These are phyloP conservation scores for Phialophora expanda DNA, from an alignment of 2,329 filamentous ascomycete species.

Conservation along the genomic window DNA sequence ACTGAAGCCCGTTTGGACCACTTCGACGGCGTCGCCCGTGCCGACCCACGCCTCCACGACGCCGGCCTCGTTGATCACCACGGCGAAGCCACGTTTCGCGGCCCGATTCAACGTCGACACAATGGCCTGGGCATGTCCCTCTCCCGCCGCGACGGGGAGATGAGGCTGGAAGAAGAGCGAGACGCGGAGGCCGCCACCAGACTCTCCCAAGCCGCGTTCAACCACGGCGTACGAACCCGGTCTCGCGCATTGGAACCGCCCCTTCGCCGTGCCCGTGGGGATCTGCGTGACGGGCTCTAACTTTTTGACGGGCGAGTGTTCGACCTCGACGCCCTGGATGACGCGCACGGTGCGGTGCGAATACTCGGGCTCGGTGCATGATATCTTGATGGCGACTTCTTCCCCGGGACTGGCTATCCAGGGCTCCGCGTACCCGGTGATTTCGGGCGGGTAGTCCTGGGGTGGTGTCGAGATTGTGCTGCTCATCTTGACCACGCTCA, in stretches of 20 bases:
- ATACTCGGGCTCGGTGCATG: conserved; percentile 32
- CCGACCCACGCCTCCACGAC: conserved; percentile 25
- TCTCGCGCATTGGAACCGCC: conserved; percentile 25
- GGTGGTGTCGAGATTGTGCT: conserved; percentile 15
- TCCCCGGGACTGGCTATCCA: conserved; percentile 30
- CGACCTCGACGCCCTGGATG: conserved; percentile 24
- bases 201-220: neutral
- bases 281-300: conserved; percentile 21
- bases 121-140: conserved; percentile 23
- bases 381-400: conserved; percentile 29
- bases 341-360: conserved; percentile 29
- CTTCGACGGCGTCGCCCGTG: conserved; percentile 16
- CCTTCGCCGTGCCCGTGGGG: conserved; percentile 16
- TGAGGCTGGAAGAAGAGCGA: conserved; percentile 28
- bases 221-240: conserved; percentile 28
- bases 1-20: conserved; percentile 19
- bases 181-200: conserved; percentile 8
- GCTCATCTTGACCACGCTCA: neutral
- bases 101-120: conserved; percentile 26
- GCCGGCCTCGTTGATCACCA: conserved; percentile 21
- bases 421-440: conserved; percentile 32
- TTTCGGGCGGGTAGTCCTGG: conserved; percentile 26
- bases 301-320: conserved; percentile 14
- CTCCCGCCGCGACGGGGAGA: conserved; percentile 4
- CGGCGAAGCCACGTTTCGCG: conserved; percentile 24